These are phyloP conservation scores for Gossypium ekmanianum DNA, from an alignment of 345 rosid species.

Conservation along the genomic window DNA sequence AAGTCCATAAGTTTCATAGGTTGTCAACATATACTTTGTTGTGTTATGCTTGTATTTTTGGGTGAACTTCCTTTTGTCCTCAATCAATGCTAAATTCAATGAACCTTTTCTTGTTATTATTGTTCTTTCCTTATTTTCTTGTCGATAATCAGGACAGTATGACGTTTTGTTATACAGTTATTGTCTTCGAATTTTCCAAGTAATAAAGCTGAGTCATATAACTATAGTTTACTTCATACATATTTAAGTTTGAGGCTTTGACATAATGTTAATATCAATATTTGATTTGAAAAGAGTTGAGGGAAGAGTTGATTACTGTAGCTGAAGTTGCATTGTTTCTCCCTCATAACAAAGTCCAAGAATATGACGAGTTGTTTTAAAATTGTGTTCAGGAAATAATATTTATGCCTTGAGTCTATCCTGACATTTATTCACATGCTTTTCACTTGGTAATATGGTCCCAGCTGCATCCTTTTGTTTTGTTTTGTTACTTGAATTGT, in stretches of 20 bases:
- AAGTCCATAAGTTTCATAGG: background rate
- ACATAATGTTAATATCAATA: background rate
- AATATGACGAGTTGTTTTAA: conserved; percentile 12
- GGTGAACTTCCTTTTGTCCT: background rate
- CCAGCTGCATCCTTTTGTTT: conserved; percentile 15
- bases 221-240: background rate
- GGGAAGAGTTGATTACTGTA: background rate
- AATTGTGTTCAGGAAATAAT: conserved; percentile 8
- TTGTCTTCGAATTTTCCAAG: background rate
- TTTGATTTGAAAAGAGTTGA: background rate
- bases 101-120: background rate
- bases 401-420: conserved; percentile 21
- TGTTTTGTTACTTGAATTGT: too few species aligned
- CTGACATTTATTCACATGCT: conserved; percentile 28
- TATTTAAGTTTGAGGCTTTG: background rate
- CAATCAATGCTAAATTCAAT: conserved; percentile 6
- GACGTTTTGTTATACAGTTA: too few species aligned
- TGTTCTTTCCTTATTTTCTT: background rate
- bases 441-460: conserved; percentile 16
- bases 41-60: background rate
- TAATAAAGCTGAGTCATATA: background rate
- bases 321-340: conserved; percentile 3
- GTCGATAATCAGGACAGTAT: background rate
- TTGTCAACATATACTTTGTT: background rate
- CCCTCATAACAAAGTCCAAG: background rate